These are phyloP conservation scores for Scalesia atractyloides DNA, from an alignment of 129 eudicot genomes.

Conservation along the genomic window DNA sequence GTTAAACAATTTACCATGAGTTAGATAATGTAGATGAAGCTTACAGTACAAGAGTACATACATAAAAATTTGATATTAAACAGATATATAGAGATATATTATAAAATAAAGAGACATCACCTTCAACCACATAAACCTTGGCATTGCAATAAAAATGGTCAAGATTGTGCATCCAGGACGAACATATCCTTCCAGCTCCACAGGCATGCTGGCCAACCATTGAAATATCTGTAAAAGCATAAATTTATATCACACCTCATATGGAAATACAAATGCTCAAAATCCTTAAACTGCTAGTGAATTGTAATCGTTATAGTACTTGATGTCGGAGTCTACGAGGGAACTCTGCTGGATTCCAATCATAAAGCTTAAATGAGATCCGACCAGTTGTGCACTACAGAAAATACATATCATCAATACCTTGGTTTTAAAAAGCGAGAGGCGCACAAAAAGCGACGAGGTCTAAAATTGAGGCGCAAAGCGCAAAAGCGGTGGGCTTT, in stretches of 20 bases:
- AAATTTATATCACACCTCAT: slow-evolving; percentile 31
- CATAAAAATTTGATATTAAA: background rate
- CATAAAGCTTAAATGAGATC: slow-evolving; percentile 94
- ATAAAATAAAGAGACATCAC: slow-evolving; percentile 34
- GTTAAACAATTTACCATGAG: slow-evolving; percentile 27
- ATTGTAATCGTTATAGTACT: slow-evolving; percentile 58
- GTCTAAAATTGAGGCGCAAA: too few relatives aligned
- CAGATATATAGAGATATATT: background rate
- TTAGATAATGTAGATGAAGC: slow-evolving; percentile 23
- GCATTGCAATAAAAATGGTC: slow-evolving; percentile 86
- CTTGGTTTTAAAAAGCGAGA: too few relatives aligned
- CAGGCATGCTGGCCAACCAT: slow-evolving; percentile 98
- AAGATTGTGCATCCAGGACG: slow-evolving; percentile 98
- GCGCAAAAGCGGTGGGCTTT: too few relatives aligned
- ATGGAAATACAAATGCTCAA: slow-evolving; percentile 20
- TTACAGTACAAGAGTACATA: slow-evolving; percentile 6
- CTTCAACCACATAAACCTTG: slow-evolving; percentile 79
- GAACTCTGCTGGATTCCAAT: slow-evolving; percentile 99
- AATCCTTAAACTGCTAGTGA: slow-evolving; percentile 43
- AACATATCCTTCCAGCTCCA: slow-evolving; percentile 97
- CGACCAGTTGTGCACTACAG: slow-evolving; percentile 91
- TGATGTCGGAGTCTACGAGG: slow-evolving; percentile 94
- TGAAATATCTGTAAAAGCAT: slow-evolving; percentile 72
- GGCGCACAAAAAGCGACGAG: too few relatives aligned
- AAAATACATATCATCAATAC: slow-evolving; percentile 9